These are phyloP conservation scores for Melanopsichium pennsylvanicum DNA, from an alignment of 1,284 basidiomycete species.

Conservation along the genomic window DNA sequence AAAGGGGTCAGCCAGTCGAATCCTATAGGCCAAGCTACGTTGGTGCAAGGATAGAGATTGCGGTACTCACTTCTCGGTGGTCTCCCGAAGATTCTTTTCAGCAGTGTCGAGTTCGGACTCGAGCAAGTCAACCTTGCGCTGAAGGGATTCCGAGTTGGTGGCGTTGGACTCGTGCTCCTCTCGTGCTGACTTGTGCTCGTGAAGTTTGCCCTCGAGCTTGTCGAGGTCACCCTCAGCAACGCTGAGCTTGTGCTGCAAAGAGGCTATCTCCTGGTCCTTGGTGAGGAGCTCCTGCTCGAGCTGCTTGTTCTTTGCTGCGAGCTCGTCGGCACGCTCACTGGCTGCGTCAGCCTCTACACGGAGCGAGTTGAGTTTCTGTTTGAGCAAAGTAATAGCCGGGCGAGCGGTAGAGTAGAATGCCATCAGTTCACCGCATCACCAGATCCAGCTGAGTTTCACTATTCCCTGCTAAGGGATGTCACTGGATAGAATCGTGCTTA, in stretches of 20 bases:
- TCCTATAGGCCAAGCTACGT: no score
- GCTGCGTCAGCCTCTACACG: constrained; percentile 87
- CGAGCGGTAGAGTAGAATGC: no score
- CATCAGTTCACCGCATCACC: no score
- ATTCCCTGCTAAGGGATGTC: no score
- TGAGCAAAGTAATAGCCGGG: no score
- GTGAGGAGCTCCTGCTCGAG: constrained; percentile 80
- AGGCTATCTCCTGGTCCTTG: constrained; percentile 87
- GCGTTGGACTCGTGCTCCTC: constrained; percentile 79
- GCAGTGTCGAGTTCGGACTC: constrained; percentile 95
- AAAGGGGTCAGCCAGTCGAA: no score
- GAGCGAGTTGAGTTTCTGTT: constrained; percentile 72
- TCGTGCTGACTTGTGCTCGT: constrained; percentile 75
- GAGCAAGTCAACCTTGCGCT: constrained; percentile 86
- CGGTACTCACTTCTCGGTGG: constrained; percentile 86
- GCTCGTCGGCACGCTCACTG: constrained; percentile 63
- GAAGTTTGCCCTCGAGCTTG: constrained; percentile 77
- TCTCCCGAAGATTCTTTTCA: constrained; percentile 97
- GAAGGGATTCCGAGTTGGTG: constrained; percentile 78
- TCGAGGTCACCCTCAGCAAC: constrained; percentile 79
- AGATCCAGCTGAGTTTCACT: no score
- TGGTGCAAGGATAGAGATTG: not conserved
- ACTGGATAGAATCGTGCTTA: constrained; percentile 43
- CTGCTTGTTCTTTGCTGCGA: constrained; percentile 66
- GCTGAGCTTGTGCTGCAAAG: constrained; percentile 79